Percentiles rank a stretch among this genome's conserved stretches.
phyloP scores from a whole-genome alignment of 1,139 yeast species.

The Scheffersomyces insectosa region DNA sequence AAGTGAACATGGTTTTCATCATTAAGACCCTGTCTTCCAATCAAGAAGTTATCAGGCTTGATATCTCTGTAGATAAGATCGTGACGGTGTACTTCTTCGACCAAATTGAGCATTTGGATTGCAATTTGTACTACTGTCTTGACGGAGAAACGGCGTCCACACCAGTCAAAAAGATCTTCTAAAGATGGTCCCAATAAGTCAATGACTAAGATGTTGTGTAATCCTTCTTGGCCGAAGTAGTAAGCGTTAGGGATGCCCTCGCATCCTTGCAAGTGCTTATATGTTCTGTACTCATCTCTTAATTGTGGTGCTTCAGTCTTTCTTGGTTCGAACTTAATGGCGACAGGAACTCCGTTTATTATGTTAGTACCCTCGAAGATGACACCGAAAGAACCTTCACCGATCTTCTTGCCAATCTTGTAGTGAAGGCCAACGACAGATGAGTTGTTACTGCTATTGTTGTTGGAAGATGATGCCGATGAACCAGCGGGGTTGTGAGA shows the following conservation, averaged over 20 bases:
- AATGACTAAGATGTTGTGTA: constrained; percentile 89
- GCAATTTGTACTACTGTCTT: constrained; percentile 92
- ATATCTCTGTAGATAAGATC: constrained; percentile 92
- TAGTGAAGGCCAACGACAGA: constrained; percentile 69
- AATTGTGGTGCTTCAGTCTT: constrained; percentile 97
- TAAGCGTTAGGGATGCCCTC: constrained; percentile 92
- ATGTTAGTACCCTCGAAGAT: constrained; percentile 93
- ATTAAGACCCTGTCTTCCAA: constrained; percentile 66
- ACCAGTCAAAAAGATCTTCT: constrained; percentile 97
- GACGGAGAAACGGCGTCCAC: constrained; percentile 84
- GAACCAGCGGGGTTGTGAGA: constrained; percentile 24
- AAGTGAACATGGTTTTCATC: constrained; percentile 59
- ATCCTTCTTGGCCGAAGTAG: constrained; percentile 97
- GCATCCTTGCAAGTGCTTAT: constrained; percentile 77
- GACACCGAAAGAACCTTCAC: constrained; percentile 97
- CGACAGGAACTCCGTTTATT: constrained; percentile 72
- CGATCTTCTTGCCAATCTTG: constrained; percentile 94
- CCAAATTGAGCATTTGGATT: constrained; percentile 85
- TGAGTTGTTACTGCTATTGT: constrained; percentile 13
- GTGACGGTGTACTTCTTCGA: constrained; percentile 85
- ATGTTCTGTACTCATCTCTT: constrained; percentile 92
- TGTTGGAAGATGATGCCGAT: constrained; percentile 15
- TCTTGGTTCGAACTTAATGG: constrained; percentile 82
- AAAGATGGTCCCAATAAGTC: constrained; percentile 93
- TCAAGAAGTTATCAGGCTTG: constrained; percentile 92